Base-by-base conservation (phyloP, 2,329 filamentous ascomycete species). In the Aaosphaeria pasadenensis region DNA sequence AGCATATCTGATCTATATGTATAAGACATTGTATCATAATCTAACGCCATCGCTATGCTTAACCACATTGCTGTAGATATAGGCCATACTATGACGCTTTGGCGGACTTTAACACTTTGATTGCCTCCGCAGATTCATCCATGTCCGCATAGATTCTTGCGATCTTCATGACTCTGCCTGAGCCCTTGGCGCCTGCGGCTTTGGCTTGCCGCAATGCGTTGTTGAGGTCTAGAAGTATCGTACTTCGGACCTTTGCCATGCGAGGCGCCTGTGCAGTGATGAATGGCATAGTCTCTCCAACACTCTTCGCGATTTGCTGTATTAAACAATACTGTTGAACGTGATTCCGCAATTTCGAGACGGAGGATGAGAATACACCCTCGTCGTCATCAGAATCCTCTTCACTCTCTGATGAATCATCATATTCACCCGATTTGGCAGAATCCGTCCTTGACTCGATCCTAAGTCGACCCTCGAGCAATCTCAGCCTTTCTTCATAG, bases 211-310 rank as follows among this genome's bases (percentile, higher is more conserved):
- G 81, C 46, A 88, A 66, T 5, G 82, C 82, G 38, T 79, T 79
- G 47, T 79, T 82, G 31, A 89, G 68, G 70, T 89, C 86, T 41
- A 87, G 71, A 31, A 87, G 65, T 48, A 89, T 66, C 0, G 83
- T 86, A 47, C 82, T 82, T 50, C 79, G 77, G 28, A 87, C 74
- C 57, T 79, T 80, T 35, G 74, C 64, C 46, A 87, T 66, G 43
- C 85, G 73, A 5, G 74, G 67, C 54, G 79, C 71, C 58, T 86
- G 83, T 11, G 75, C 75, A 33, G 75, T 62, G 11, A 89, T 63
- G 57, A 88, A 88, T 1, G 85, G 85, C 71, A 88, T 85, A 4
- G 76, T 70, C 4, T 74, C 63, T 2, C 79, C 81, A 46, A 86
- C 67, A 6, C 72, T 72, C 30, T 74, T 71, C 24, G 77, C 71